Conservation (phyloP, 2,329 filamentous ascomycete species). For the Annulohypoxylon truncatum region DNA sequence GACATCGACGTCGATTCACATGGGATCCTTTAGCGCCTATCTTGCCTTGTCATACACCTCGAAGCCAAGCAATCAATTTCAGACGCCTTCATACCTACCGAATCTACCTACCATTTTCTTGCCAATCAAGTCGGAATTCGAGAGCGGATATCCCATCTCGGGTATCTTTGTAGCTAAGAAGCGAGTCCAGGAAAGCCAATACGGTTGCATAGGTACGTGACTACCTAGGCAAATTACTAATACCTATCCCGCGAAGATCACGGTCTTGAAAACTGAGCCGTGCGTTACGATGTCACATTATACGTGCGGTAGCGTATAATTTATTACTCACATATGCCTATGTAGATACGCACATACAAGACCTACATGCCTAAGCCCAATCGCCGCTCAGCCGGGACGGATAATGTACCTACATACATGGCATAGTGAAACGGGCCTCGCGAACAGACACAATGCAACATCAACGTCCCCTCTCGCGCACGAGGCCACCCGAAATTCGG, state of each 20-base stretch:
- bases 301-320: background rate
- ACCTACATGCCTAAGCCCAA: background rate
- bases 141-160: background rate
- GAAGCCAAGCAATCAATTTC: background rate
- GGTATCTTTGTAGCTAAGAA: background rate
- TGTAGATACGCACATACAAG: background rate
- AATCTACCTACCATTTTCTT: constrained; percentile 2
- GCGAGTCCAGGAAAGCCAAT: background rate
- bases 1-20: constrained; percentile 22
- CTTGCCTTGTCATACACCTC: background rate
- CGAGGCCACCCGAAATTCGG: constrained; percentile 26
- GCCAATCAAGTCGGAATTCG: background rate
- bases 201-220: too few species aligned
- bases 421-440: constrained; percentile 8
- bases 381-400: constrained; percentile 20
- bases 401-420: constrained; percentile 3
- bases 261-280: constrained; percentile 20
- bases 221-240: constrained; percentile 7
- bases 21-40: constrained; percentile 1
- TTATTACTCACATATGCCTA: background rate
- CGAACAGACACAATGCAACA: constrained; percentile 23
- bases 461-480: background rate
- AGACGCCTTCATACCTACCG: background rate
- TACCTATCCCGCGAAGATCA: constrained; percentile 14
- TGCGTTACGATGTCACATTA: background rate